Evolutionary conservation across 2,329 filamentous ascomycete genomes (phyloP).

Genomic region (Fonsecaea multimorphosa): DNA sequence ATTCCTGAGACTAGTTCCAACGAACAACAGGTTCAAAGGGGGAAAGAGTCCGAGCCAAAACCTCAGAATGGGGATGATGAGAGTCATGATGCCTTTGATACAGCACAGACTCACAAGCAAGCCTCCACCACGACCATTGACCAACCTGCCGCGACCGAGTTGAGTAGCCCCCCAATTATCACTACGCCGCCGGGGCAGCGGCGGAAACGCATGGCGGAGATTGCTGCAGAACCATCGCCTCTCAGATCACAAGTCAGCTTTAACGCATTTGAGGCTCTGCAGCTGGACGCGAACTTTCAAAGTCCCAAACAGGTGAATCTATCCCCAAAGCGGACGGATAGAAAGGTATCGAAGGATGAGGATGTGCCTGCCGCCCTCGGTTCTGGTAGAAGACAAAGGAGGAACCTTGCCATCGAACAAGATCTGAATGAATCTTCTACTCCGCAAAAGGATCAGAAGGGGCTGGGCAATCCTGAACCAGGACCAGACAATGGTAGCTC

Average conservation of each 20-base stretch:
- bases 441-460: background rate
- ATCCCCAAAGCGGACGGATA: background rate
- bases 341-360: background rate
- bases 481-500: background rate
- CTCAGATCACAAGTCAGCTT: constrained; percentile 33
- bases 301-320: background rate
- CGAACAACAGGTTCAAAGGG: constrained; percentile 14
- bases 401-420: no score
- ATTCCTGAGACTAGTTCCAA: constrained; percentile 36
- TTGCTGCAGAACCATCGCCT: constrained; percentile 33
- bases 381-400: no score
- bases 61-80: constrained; percentile 5
- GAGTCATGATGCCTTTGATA: constrained; percentile 32
- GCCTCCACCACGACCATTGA: constrained; percentile 5
- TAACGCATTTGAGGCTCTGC: constrained; percentile 26
- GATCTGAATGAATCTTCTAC: background rate
- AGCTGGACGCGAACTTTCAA: constrained; percentile 25
- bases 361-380: background rate
- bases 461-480: background rate
- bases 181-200: constrained; percentile 30
- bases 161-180: constrained; percentile 29
- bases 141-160: constrained; percentile 1
- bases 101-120: constrained; percentile 29
- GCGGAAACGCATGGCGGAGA: constrained; percentile 34
- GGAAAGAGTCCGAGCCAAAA: background rate